phyloP scores from a whole-genome alignment of 2,329 filamentous ascomycete species.

The Aureobasidium subglaciale region DNA sequence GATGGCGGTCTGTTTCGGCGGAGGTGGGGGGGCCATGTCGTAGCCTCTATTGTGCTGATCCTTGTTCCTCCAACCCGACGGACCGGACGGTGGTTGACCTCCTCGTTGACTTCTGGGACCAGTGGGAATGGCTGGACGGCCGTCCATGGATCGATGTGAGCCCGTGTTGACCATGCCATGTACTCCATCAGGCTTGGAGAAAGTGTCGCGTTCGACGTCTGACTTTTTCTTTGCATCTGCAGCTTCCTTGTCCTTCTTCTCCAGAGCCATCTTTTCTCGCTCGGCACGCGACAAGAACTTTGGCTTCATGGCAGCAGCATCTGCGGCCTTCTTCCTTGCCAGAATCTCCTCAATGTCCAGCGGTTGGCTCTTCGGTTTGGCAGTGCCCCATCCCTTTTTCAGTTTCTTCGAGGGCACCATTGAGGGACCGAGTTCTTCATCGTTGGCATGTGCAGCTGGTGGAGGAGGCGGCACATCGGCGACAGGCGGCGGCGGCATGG shows the following conservation, averaged over 20 bases:
- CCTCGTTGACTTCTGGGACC: conserved; percentile 57
- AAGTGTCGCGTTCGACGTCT: conserved; percentile 31
- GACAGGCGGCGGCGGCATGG: conserved; percentile 20
- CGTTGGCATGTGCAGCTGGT: conserved; percentile 11
- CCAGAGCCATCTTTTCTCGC: conserved; percentile 69
- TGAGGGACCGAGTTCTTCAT: conserved; percentile 12
- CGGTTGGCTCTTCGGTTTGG: conserved; percentile 40
- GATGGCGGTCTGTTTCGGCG: conserved; percentile 36
- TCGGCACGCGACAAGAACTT: conserved; percentile 81
- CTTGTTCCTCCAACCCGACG: conserved; percentile 41
- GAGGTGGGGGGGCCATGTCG: conserved; percentile 47
- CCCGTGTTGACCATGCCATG: conserved; percentile 14
- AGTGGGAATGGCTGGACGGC: conserved; percentile 50
- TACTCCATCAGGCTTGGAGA: conserved; percentile 17
- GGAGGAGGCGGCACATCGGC: conserved; percentile 16
- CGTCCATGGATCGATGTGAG: conserved; percentile 3
- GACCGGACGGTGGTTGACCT: background rate
- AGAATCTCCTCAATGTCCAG: conserved; percentile 82
- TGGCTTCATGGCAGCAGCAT: conserved; percentile 77
- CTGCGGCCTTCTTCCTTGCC: conserved; percentile 76
- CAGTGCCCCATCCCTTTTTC: conserved; percentile 37
- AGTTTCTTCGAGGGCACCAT: conserved; percentile 33
- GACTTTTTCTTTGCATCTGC: conserved; percentile 53
- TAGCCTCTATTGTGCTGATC: conserved; percentile 37
- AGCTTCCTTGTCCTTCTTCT: conserved; percentile 67